phyloP scores from a whole-genome alignment of 208 protist genomes.

The Acanthamoeba rhysodes region DNA sequence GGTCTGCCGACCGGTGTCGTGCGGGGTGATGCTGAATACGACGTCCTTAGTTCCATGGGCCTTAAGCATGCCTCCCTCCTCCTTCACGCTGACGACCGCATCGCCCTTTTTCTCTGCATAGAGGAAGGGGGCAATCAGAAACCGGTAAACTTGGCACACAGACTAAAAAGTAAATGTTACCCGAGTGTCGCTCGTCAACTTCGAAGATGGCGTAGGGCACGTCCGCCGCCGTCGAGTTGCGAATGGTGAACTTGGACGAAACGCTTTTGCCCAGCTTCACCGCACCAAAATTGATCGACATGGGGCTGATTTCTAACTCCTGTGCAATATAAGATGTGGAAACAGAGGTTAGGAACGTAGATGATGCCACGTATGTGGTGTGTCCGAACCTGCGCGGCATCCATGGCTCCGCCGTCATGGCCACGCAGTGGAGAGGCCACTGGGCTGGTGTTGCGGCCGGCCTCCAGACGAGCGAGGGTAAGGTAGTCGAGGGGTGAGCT shows the following conservation, averaged over 20 bases:
- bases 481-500: conserved; percentile 37
- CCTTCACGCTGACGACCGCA: conserved; percentile 35
- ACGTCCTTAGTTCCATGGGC: conserved; percentile 55
- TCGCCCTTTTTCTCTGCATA: conserved; percentile 47
- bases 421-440: not conserved
- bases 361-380: not conserved
- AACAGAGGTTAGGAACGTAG: not conserved
- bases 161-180: not conserved
- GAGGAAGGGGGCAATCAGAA: not conserved
- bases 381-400: not conserved
- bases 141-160: not conserved
- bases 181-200: not conserved
- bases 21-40: conserved; percentile 60
- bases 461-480: not conserved
- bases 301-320: conserved; percentile 67
- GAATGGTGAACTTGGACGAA: conserved; percentile 77
- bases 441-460: not conserved
- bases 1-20: conserved; percentile 60
- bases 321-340: not conserved
- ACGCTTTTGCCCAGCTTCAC: conserved; percentile 79
- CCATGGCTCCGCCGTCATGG: not conserved
- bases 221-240: conserved; percentile 76
- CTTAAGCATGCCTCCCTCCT: conserved; percentile 38
- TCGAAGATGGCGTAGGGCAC: conserved; percentile 67
- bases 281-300: conserved; percentile 78